These are phyloP conservation scores for Hypsizygus marmoreus DNA, from an alignment of 768 basidiomycete genomes.

Conservation along the genomic window DNA sequence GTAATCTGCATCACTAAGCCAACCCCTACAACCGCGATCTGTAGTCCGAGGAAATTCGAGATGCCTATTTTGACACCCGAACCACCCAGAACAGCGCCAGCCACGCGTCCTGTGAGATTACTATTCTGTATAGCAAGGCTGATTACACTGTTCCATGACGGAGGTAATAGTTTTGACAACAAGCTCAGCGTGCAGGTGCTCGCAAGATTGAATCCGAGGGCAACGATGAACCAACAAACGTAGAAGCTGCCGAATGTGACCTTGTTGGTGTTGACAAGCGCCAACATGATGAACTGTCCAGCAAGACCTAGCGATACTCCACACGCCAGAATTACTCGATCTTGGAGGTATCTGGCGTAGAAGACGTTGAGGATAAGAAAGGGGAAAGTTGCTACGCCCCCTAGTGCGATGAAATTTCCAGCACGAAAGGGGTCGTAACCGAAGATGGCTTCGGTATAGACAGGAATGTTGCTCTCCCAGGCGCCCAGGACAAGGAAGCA, in stretches of 20 bases:
- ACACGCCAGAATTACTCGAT: conserved; percentile 46
- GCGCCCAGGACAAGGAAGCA: conserved; percentile 61
- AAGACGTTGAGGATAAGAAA: conserved; percentile 51
- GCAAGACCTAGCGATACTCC: conserved; percentile 26
- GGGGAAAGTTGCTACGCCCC: conserved; percentile 48
- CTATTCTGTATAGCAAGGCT: conserved; percentile 64
- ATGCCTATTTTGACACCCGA: conserved; percentile 59
- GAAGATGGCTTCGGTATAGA: conserved; percentile 42
- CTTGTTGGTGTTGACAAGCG: conserved; percentile 24
- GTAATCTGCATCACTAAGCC: conserved; percentile 53
- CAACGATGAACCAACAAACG: conserved; percentile 54
- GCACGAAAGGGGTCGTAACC: conserved; percentile 45
- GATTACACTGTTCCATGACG: conserved; percentile 55
- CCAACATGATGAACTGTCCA: conserved; percentile 16
- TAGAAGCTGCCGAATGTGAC: conserved; percentile 48
- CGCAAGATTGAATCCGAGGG: conserved; percentile 71
- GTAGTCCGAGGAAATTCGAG: conserved; percentile 54
- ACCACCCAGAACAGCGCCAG: conserved; percentile 66
- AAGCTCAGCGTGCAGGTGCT: conserved; percentile 65
- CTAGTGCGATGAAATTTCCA: conserved; percentile 52
- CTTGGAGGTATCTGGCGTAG: conserved; percentile 46
- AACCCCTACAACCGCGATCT: conserved; percentile 58
- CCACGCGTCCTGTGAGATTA: conserved; percentile 60
- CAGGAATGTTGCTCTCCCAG: conserved; percentile 60
- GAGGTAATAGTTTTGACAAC: conserved; percentile 65